Evolutionary conservation across 2,329 filamentous ascomycete genomes (phyloP).

Genomic region (Cytospora leucostoma): DNA sequence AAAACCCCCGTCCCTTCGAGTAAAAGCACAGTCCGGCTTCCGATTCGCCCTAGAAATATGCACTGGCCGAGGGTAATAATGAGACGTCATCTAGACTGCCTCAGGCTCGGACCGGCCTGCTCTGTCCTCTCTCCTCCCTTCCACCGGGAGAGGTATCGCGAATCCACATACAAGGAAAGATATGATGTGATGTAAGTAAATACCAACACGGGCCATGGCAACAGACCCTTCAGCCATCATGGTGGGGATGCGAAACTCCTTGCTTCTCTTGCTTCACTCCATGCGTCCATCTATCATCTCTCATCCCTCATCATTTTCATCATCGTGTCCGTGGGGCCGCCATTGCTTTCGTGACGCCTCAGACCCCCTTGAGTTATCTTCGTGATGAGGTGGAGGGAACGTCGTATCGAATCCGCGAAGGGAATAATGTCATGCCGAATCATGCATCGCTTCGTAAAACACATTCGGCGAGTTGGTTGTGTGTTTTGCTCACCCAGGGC

Average conservation of each 20-base stretch:
- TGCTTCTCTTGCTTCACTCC: neutral
- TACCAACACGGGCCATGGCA: neutral
- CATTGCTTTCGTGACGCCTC: neutral
- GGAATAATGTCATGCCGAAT: slow-evolving; percentile 21
- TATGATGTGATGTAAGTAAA: slow-evolving; percentile 12
- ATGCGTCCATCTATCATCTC: slow-evolving; percentile 7
- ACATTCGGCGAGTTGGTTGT: slow-evolving; percentile 4
- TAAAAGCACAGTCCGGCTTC: slow-evolving; percentile 16
- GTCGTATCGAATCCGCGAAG: slow-evolving; percentile 17
- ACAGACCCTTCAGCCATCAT: slow-evolving; percentile 1
- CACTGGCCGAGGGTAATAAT: neutral
- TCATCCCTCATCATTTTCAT: slow-evolving; percentile 13
- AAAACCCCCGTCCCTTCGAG: slow-evolving; percentile 6
- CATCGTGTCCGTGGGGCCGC: neutral
- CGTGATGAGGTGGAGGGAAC: slow-evolving; percentile 3
- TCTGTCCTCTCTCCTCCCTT: neutral
- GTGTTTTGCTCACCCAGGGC: slow-evolving; percentile 7
- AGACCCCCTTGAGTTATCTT: neutral
- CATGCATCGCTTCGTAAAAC: slow-evolving; percentile 24
- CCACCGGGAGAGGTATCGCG: slow-evolving; percentile 26
- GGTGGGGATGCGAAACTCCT: neutral
- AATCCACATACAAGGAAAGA: slow-evolving; percentile 6
- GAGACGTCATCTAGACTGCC: neutral
- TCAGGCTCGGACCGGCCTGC: neutral
- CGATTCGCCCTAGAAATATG: slow-evolving; percentile 7